phyloP scores from a whole-genome alignment of 495 filamentous ascomycete species.

The Neurospora tetrasperma region DNA sequence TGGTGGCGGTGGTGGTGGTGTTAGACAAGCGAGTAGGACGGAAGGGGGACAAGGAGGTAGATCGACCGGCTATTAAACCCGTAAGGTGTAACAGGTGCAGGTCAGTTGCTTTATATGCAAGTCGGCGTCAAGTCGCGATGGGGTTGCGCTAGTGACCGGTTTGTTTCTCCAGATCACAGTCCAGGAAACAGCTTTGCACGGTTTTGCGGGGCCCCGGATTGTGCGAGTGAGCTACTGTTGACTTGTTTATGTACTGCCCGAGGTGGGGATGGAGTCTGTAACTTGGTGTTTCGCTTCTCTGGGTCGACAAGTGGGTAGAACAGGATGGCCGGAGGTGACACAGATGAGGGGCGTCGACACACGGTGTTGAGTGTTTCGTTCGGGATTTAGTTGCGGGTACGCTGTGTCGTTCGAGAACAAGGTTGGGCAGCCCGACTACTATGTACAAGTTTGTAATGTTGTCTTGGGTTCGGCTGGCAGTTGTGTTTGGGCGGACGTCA shows the following conservation, averaged over 20 bases:
- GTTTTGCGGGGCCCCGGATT: neutral
- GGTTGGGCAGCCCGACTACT: neutral
- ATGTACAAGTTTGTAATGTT: neutral
- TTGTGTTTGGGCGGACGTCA: neutral
- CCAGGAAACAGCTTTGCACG: neutral
- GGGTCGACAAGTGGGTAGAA: neutral
- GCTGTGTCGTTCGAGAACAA: neutral
- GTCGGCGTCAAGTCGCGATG: neutral
- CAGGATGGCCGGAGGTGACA: neutral
- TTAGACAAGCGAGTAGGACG: neutral
- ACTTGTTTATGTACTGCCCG: neutral
- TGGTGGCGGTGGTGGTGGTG: neutral
- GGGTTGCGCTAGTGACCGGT: neutral
- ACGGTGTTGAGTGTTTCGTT: neutral
- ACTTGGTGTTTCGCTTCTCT: neutral
- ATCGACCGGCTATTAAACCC: neutral
- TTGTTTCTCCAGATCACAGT: neutral
- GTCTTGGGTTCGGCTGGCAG: neutral
- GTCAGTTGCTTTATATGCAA: neutral
- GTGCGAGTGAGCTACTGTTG: neutral
- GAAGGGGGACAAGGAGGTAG: neutral
- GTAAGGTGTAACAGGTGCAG: neutral
- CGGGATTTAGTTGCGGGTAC: neutral
- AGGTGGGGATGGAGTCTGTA: neutral
- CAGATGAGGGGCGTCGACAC: neutral